A percentile compares a stretch with the other conserved stretches of the same genome.
These are phyloP conservation scores for Pyrenopolyporus hunteri DNA, from an alignment of 495 filamentous ascomycete genomes.

Conservation along the genomic window DNA sequence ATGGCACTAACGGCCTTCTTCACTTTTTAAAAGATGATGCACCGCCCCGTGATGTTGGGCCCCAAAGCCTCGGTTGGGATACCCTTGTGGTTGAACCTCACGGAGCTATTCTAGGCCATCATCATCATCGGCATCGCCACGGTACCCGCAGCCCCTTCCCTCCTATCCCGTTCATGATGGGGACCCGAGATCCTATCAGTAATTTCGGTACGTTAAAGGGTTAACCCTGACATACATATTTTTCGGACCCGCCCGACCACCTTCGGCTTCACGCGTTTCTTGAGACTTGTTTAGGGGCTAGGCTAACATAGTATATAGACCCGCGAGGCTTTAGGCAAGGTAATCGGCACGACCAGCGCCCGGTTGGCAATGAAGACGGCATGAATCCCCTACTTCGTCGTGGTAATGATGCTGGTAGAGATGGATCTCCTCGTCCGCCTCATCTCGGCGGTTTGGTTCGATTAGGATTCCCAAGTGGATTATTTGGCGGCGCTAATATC, in stretches of 20 bases:
- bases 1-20: conserved; percentile 8
- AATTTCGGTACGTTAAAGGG: conserved; percentile 29
- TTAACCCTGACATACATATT: too few species aligned
- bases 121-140: conserved; percentile 36
- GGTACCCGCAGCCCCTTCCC: conserved; percentile 46
- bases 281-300: not conserved
- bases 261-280: not conserved
- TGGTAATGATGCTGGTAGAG: conserved; percentile 41
- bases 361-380: conserved; percentile 68
- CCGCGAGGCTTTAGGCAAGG: conserved; percentile 48
- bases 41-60: conserved; percentile 43
- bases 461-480: conserved; percentile 42
- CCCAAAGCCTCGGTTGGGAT: conserved; percentile 55
- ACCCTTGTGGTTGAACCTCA: conserved; percentile 48
- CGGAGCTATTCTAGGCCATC: conserved; percentile 35
- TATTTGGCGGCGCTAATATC: conserved; percentile 34
- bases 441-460: conserved; percentile 42
- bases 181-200: conserved; percentile 50
- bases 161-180: conserved; percentile 51
- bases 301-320: conserved; percentile 43
- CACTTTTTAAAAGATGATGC: conserved; percentile 56
- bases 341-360: conserved; percentile 38
- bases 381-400: conserved; percentile 75
- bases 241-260: too few species aligned
- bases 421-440: conserved; percentile 43